Percentiles rank a stretch among this genome's conserved stretches.
Conservation (phyloP, 345 rosid genomes). For the Moricandia moricandioides region DNA sequence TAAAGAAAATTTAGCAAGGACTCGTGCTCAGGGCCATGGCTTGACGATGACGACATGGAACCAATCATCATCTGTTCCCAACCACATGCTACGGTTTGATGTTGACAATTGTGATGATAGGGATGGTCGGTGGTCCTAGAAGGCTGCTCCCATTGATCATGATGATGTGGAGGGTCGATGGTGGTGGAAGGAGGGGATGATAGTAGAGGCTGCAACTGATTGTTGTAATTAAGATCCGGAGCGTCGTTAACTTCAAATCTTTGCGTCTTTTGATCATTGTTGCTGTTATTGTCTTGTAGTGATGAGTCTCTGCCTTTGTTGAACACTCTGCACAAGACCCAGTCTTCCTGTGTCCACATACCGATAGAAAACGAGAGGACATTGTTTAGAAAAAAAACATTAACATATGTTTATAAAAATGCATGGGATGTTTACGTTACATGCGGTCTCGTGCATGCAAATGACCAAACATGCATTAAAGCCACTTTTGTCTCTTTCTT, state of each 20-base stretch:
- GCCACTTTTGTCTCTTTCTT: constrained; percentile 34
- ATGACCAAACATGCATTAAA: constrained; percentile 39
- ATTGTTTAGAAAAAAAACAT: neutral
- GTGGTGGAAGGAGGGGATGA: constrained; percentile 25
- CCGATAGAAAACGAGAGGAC: constrained; percentile 26
- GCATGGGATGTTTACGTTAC: constrained; percentile 38
- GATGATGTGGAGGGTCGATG: constrained; percentile 15
- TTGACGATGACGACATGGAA: constrained; percentile 27
- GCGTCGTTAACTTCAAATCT: constrained; percentile 18
- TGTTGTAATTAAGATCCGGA: constrained; percentile 23
- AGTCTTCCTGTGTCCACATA: constrained; percentile 78
- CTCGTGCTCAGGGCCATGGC: constrained; percentile 36
- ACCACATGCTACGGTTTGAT: constrained; percentile 31
- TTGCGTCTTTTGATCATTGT: constrained; percentile 18
- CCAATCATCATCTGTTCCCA: constrained; percentile 37
- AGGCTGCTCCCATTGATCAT: constrained; percentile 34
- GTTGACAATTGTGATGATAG: constrained; percentile 27
- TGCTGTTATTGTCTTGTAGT: constrained; percentile 7
- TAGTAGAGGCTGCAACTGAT: constrained; percentile 12
- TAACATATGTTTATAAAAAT: constrained; percentile 8
- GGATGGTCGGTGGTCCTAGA: constrained; percentile 30
- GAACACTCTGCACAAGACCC: constrained; percentile 93
- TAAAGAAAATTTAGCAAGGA: constrained; percentile 33
- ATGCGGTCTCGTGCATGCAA: constrained; percentile 38
- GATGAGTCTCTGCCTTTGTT: constrained; percentile 56